Evolutionary conservation across 2,329 filamentous ascomycete genomes (phyloP), one percentile per base, ranked within the genome.

Genomic region (Elsinoe arachidis): DNA sequence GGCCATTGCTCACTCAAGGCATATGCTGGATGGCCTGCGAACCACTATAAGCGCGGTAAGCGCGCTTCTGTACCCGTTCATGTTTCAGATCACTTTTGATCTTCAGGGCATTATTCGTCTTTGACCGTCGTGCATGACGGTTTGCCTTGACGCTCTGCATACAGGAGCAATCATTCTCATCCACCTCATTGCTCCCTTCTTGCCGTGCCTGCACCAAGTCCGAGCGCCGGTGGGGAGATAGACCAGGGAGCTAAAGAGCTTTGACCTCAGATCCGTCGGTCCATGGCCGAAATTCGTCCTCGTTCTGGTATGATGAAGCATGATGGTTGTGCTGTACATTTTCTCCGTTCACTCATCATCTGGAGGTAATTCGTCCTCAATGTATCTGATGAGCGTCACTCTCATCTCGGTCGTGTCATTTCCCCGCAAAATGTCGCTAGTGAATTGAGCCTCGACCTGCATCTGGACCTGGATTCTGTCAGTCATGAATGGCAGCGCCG

Each of bases 331-430:
- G 4, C 38, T 30, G 15, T 23, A n/a, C 34, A 38, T n/a, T 59
- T 30, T 4, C 26, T 30, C 26, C 7, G 7, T 30, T 80, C 78
- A 96, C 68, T 99, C 93, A 68, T 99, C 93, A 70, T 97, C 93
- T 7, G 89, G 90, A 19, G 93, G 93, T 76, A 99, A 83, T 74
- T 99, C 93, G 69, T 99, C 93, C 68, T 99, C 93, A 65, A 99
- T 95, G 70, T 95, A 96, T 65, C 92, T 82, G 66, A 97, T 82
- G 66, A 99, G 75, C 26, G 89, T 89, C 67, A 99, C 86, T 67
- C 92, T 82, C 88, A 99, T 96, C 77, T 99, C 93, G 1, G 93
- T 99, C 15, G 88, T 92, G 70, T 99, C 93, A 67, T 96, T 92
- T 2, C 93, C 93, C 58, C 90, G 84, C 60, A 99, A 77, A 33